Conservation (phyloP, 805 yeast species). For the Ogataea zsoltii region DNA sequence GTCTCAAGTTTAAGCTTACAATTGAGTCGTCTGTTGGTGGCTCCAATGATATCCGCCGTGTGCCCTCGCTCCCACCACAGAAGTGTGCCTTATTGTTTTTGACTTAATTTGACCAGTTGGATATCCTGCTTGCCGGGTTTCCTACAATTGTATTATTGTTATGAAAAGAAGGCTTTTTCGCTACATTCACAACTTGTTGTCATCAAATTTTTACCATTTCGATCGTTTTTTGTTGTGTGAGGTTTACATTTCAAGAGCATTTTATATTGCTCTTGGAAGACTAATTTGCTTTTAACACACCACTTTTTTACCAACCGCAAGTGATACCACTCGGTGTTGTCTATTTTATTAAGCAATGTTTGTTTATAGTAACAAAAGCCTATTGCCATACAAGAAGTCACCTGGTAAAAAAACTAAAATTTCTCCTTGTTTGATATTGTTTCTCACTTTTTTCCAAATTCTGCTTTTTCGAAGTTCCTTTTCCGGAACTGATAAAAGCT, state of each 20-base stretch:
- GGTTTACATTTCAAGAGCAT: neutral
- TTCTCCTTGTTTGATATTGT: neutral
- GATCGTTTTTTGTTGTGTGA: constrained; percentile 7
- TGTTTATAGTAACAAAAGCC: constrained; percentile 6
- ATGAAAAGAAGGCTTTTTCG: constrained; percentile 4
- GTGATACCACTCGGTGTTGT: constrained; percentile 5
- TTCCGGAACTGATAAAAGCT: neutral
- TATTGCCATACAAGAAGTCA: neutral
- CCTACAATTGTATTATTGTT: constrained; percentile 6
- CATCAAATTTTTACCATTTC: constrained; percentile 8
- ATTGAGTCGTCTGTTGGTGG: neutral
- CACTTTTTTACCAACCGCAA: constrained; percentile 2
- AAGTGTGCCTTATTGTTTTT: constrained; percentile 3
- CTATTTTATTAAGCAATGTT: constrained; percentile 4
- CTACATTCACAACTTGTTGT: constrained; percentile 4
- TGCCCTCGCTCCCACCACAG: constrained; percentile 4
- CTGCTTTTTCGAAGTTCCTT: constrained; percentile 1
- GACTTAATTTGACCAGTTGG: constrained; percentile 6
- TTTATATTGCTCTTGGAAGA: neutral
- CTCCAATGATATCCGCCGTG: constrained; percentile 7
- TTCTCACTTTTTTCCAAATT: constrained; percentile 1
- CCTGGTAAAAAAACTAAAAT: neutral
- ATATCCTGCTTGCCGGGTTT: neutral
- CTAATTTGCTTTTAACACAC: constrained; percentile 1
- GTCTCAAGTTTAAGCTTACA: constrained; percentile 70